These are phyloP conservation scores for Pisolithus sp. DNA, from an alignment of 768 basidiomycete species.

Conservation along the genomic window DNA sequence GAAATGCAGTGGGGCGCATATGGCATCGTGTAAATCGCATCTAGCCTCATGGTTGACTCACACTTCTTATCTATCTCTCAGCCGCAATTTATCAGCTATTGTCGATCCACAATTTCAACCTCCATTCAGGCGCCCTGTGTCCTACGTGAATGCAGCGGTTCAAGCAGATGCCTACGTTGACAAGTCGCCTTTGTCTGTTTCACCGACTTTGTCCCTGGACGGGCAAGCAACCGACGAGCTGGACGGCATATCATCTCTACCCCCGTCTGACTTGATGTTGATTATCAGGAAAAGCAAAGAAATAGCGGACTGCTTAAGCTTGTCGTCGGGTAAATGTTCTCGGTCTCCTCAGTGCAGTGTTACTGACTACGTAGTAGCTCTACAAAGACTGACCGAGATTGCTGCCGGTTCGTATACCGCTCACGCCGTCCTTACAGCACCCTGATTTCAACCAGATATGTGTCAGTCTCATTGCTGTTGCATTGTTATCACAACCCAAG, in stretches of 20 bases:
- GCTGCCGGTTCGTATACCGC: conserved; percentile 43
- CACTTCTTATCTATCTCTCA: conserved; percentile 15
- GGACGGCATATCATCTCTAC: conserved; percentile 48
- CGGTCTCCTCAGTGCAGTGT: neutral
- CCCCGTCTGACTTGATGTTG: conserved; percentile 56
- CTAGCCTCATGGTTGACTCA: neutral
- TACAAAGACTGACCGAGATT: conserved; percentile 67
- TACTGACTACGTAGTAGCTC: conserved; percentile 31
- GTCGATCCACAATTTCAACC: conserved; percentile 40
- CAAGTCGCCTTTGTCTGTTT: conserved; percentile 26
- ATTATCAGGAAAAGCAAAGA: conserved; percentile 73
- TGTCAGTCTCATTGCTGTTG: conserved; percentile 63
- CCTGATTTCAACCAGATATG: conserved; percentile 37
- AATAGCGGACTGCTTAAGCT: conserved; percentile 66
- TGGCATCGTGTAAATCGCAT: conserved; percentile 54
- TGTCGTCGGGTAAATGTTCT: conserved; percentile 45
- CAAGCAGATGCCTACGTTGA: conserved; percentile 40
- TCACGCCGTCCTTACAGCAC: neutral
- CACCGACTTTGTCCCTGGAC: conserved; percentile 23
- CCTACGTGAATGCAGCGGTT: conserved; percentile 55
- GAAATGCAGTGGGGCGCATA: conserved; percentile 70
- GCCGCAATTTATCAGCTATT: conserved; percentile 44
- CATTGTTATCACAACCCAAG: conserved; percentile 62
- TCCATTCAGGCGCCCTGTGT: conserved; percentile 48
- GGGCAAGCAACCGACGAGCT: conserved; percentile 39